Evolutionary conservation across 1,284 basidiomycete species (phyloP).

Genomic region (Trichosporon asahii): DNA sequence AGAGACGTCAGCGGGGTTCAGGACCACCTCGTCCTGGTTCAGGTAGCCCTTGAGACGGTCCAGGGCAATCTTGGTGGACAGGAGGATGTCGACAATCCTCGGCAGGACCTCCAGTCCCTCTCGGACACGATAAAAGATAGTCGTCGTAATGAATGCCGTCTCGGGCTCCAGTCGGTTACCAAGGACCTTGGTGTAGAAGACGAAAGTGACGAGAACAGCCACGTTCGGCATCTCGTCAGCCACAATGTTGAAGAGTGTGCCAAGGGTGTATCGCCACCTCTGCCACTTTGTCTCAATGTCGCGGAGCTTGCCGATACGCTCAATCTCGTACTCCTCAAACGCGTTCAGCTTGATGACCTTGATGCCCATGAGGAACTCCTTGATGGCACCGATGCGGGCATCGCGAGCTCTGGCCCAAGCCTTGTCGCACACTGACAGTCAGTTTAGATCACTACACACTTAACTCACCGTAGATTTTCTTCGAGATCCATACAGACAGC

Average conservation of each 20-base stretch:
- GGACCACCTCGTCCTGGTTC: slow-evolving; percentile 40
- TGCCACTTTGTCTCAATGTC: slow-evolving; percentile 48
- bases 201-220: slow-evolving; percentile 43
- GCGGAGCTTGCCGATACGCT: slow-evolving; percentile 34
- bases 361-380: slow-evolving; percentile 46
- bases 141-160: slow-evolving; percentile 44
- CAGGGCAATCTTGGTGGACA: slow-evolving; percentile 41
- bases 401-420: slow-evolving; percentile 41
- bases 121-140: slow-evolving; percentile 38
- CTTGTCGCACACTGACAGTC: slow-evolving; percentile 40
- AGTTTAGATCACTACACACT: neutral
- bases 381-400: slow-evolving; percentile 44
- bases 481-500: slow-evolving; percentile 32
- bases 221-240: slow-evolving; percentile 40
- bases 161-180: slow-evolving; percentile 38
- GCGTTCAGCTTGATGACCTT: slow-evolving; percentile 52
- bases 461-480: slow-evolving; percentile 41
- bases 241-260: slow-evolving; percentile 50
- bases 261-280: slow-evolving; percentile 48
- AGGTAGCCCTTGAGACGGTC: slow-evolving; percentile 41
- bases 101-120: slow-evolving; percentile 38
- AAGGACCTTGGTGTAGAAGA: slow-evolving; percentile 46
- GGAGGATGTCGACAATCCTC: slow-evolving; percentile 30
- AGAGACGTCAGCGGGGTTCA: slow-evolving; percentile 19
- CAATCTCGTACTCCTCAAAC: slow-evolving; percentile 42